Evolutionary conservation across 2,329 filamentous ascomycete species (phyloP).

Genomic region (Ceratocystis lukuohia): DNA sequence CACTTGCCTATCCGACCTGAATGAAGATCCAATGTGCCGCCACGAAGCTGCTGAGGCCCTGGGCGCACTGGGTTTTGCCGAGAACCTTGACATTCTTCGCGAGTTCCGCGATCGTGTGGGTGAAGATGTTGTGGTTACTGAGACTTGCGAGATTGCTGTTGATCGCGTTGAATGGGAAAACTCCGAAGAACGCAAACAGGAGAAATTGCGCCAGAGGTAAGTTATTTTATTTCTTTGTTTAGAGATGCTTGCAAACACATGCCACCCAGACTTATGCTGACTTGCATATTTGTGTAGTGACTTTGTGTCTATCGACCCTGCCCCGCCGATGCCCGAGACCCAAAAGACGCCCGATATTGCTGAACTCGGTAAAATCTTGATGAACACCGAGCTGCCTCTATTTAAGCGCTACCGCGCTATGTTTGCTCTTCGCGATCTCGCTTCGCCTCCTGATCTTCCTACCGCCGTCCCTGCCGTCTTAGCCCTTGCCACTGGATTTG

Average conservation of each 20-base stretch:
- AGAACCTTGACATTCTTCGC: conserved; percentile 60
- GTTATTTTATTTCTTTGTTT: conserved; percentile 20
- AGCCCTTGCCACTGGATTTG: conserved; percentile 72
- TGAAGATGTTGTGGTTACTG: conserved; percentile 69
- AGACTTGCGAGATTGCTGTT: conserved; percentile 95
- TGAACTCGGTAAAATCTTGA: conserved; percentile 60
- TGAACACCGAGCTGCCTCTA: conserved; percentile 65
- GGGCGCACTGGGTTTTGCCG: conserved; percentile 65
- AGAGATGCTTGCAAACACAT: conserved; percentile 14
- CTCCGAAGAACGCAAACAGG: conserved; percentile 53
- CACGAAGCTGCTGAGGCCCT: conserved; percentile 95
- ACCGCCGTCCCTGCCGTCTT: conserved; percentile 79
- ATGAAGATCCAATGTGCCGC: conserved; percentile 89
- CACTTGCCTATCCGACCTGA: conserved; percentile 57
- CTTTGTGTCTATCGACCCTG: conserved; percentile 90
- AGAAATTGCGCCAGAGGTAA: conserved; percentile 73
- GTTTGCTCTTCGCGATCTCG: conserved; percentile 91
- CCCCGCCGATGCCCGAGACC: conserved; percentile 69
- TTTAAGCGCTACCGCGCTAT: conserved; percentile 95
- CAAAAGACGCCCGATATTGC: conserved; percentile 46
- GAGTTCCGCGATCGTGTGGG: conserved; percentile 58
- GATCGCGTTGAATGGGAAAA: conserved; percentile 90
- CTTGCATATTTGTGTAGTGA: conserved; percentile 45
- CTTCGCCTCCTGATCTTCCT: conserved; percentile 79
- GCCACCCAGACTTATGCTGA: conserved; percentile 22